phyloP scores from a whole-genome alignment of 495 filamentous ascomycete genomes.

The Lentithecium fluviatile region DNA sequence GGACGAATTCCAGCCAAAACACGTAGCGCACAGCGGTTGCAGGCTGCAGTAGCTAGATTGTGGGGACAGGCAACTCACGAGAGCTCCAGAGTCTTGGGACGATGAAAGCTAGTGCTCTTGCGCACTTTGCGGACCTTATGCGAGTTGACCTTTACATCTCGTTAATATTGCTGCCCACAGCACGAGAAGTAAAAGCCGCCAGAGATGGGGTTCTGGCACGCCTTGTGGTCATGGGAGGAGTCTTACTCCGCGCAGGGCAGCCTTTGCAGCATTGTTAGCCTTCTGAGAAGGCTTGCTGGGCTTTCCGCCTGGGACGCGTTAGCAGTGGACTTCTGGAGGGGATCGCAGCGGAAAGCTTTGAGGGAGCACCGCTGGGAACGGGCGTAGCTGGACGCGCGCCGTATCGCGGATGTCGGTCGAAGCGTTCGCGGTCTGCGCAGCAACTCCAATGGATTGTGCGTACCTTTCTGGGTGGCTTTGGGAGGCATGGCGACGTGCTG shows the following conservation, averaged over 20 bases:
- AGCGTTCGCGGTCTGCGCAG: neutral
- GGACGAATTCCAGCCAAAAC: neutral
- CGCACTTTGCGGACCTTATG: conserved; percentile 92
- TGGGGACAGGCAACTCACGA: conserved; percentile 43
- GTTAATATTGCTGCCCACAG: conserved; percentile 32
- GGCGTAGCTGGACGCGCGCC: neutral
- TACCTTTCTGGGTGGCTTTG: conserved; percentile 66
- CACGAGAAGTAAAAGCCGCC: conserved; percentile 44
- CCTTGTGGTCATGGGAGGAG: conserved; percentile 27
- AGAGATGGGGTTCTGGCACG: conserved; percentile 49
- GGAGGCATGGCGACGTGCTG: conserved; percentile 63
- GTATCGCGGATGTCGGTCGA: neutral
- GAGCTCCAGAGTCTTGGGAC: conserved; percentile 88
- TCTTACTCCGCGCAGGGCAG: conserved; percentile 83
- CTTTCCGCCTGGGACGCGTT: conserved; percentile 59
- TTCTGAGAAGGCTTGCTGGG: conserved; percentile 67
- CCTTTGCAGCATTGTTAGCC: conserved; percentile 89
- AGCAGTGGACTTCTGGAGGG: conserved; percentile 5
- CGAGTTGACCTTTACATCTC: conserved; percentile 58
- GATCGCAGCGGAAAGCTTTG: conserved; percentile 1
- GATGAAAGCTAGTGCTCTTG: conserved; percentile 93
- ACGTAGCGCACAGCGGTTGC: no score
- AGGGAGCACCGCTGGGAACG: neutral
- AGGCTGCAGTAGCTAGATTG: neutral
- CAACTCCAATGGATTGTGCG: conserved; percentile 20